Evolutionary conservation across 75 land plant species (phyloP).

Genomic region (Picea sitchensis): DNA sequence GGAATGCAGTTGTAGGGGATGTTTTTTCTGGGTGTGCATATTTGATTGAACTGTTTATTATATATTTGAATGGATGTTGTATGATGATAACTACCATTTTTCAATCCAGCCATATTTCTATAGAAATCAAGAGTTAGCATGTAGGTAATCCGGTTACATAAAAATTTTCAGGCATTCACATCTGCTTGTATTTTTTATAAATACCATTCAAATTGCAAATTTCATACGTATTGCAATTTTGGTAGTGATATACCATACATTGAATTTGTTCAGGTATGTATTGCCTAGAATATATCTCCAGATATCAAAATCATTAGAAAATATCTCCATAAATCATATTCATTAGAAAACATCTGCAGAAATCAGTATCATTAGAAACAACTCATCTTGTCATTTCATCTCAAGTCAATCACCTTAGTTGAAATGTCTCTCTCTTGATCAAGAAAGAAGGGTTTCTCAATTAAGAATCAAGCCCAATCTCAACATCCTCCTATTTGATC

Average conservation of each 20-base stretch:
- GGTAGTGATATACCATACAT: not conserved
- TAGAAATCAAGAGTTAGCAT: not conserved
- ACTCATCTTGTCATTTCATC: slow-evolving; percentile 10
- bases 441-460: slow-evolving; percentile 2
- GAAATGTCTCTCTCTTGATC: slow-evolving; percentile 6
- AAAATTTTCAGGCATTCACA: not conserved
- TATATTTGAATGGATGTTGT: slow-evolving; percentile 4
- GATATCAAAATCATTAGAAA: no score
- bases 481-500: slow-evolving; percentile 20
- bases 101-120: not conserved
- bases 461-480: slow-evolving; percentile 8
- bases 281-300: no score
- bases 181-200: slow-evolving; percentile 4
- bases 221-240: slow-evolving; percentile 1
- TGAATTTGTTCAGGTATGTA: not conserved
- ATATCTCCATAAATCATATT: no score
- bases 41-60: not conserved
- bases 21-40: not conserved
- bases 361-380: slow-evolving; percentile 6
- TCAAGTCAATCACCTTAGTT: slow-evolving; percentile 10
- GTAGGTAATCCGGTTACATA: not conserved
- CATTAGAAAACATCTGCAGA: no score
- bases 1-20: not conserved
- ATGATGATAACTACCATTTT: not conserved
- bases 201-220: not conserved